Evolutionary conservation across 495 filamentous ascomycete species (phyloP).

Genomic region (Penicillium pancosmium): DNA sequence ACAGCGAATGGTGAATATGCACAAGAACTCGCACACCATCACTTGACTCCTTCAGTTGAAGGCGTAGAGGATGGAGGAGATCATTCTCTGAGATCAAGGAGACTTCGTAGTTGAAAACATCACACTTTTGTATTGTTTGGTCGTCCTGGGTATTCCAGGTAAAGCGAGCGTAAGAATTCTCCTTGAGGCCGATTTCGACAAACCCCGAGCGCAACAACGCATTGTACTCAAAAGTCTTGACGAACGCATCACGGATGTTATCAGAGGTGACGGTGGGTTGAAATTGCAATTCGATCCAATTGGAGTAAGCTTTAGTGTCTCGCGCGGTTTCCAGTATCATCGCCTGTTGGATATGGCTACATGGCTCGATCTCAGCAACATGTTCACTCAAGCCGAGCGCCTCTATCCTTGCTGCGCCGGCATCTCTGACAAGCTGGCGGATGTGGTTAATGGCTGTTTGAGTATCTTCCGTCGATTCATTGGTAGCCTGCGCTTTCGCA

Average conservation of each 20-base stretch:
- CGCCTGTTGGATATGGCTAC: conserved; percentile 71
- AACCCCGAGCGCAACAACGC: conserved; percentile 75
- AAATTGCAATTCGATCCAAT: conserved; percentile 67
- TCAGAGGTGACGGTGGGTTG: conserved; percentile 25
- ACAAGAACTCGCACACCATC: conserved; percentile 39
- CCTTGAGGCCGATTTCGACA: conserved; percentile 42
- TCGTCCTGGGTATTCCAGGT: conserved; percentile 56
- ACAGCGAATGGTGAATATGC: conserved; percentile 73
- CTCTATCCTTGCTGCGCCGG: conserved; percentile 25
- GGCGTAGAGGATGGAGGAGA: conserved; percentile 60
- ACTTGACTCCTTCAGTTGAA: conserved; percentile 47
- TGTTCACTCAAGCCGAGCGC: conserved; percentile 28
- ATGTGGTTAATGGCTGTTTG: conserved; percentile 21
- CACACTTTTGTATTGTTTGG: conserved; percentile 44
- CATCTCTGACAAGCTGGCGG: conserved; percentile 25
- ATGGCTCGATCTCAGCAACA: conserved; percentile 58
- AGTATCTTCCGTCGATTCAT: conserved; percentile 12
- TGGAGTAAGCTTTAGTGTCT: conserved; percentile 64
- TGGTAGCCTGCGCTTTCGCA: conserved; percentile 22
- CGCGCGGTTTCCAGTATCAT: conserved; percentile 73
- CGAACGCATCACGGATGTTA: conserved; percentile 49
- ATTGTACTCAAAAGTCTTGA: conserved; percentile 53
- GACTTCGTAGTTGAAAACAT: conserved; percentile 31
- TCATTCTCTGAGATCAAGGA: conserved; percentile 31
- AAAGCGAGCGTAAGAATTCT: conserved; percentile 59